Evolutionary conservation across 163 green algal species (phyloP), one percentile per base, ranked within the genome.

Genomic region (Prototheca wickerhamii): DNA sequence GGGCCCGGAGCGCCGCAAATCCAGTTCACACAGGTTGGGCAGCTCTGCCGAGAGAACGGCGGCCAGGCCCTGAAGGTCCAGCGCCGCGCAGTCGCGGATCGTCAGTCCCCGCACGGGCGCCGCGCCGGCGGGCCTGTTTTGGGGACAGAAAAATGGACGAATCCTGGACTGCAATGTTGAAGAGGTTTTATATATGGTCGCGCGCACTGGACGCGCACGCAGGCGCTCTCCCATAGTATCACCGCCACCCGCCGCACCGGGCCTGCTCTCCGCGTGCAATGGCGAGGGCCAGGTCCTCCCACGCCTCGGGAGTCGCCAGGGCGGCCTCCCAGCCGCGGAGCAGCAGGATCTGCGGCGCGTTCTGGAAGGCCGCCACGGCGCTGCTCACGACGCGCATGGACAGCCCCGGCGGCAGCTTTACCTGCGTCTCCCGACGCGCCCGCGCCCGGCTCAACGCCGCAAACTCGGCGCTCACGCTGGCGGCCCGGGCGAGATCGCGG

Each of bases 401-500:
- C 10, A 44, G 37, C n/a, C n/a, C n/a, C n/a, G n/a, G n/a, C n/a
- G n/a, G 46, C 5, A 54, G 20, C 46, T 29, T 6, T 0, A 54
- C 15, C 20, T 18, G 46, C 6, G 18, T 12, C 23, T 25, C 46
- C 18, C 26, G 18, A 18, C 20, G 6, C 5, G 46, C n/a, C 46
- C n/a, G 46, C 5, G 10, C 18, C 20, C 46, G 12, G 26, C 12
- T 28, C 15, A 30, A 29, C 7, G 30, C 17, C 7, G 50, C 46
- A 52, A 78, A 78, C 55, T 76, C 67, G 30, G 25, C 25, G 37
- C 35, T 67, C 25, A 46, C 37, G 3, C 17, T 20, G 17, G 70
- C 72, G 31, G 61, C 72, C 20, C 42, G n/a, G 28, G 72, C 60
- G 18, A 68, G 43, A 21, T 79, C 72, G 15, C 53, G 49, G 1